Percentiles rank a stretch among this genome's conserved stretches.
Conservation (phyloP, 352 stramenopile genomes). For the Phytophthora europaea region DNA sequence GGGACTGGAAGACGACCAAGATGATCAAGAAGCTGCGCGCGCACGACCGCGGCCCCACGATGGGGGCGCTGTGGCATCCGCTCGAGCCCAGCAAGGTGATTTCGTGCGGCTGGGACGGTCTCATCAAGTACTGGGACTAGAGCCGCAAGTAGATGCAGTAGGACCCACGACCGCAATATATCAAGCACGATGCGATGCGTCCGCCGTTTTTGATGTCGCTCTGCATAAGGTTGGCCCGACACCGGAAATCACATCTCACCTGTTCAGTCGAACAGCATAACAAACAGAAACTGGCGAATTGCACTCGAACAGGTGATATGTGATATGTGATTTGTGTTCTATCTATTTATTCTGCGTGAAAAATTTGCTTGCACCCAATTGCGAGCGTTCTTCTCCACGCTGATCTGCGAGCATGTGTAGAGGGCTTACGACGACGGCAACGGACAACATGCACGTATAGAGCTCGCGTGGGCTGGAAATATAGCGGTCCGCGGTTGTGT, state of each 20-base stretch:
- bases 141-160: constrained; percentile 8
- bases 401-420: not conserved
- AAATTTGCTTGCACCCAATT: constrained; percentile 3
- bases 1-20: constrained; percentile 98
- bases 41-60: constrained; percentile 95
- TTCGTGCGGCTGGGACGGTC: constrained; percentile 98
- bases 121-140: constrained; percentile 99
- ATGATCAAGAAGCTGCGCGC: constrained; percentile 90
- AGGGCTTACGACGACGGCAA: not conserved
- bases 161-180: not conserved
- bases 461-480: not conserved
- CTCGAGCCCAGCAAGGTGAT: constrained; percentile 97
- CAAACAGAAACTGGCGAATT: not conserved
- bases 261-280: not conserved
- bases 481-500: not conserved
- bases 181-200: not conserved
- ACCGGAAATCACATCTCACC: constrained; percentile 5
- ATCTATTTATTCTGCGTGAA: not conserved
- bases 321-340: not conserved
- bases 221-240: not conserved
- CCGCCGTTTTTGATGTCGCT: not conserved
- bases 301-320: not conserved
- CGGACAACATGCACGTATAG: not conserved
- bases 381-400: not conserved
- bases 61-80: constrained; percentile 97